Percentiles rank a stretch among this genome's conserved stretches.
Evolutionary conservation across 2,329 filamentous ascomycete genomes (phyloP).

Genomic region (Colletotrichum incanum): DNA sequence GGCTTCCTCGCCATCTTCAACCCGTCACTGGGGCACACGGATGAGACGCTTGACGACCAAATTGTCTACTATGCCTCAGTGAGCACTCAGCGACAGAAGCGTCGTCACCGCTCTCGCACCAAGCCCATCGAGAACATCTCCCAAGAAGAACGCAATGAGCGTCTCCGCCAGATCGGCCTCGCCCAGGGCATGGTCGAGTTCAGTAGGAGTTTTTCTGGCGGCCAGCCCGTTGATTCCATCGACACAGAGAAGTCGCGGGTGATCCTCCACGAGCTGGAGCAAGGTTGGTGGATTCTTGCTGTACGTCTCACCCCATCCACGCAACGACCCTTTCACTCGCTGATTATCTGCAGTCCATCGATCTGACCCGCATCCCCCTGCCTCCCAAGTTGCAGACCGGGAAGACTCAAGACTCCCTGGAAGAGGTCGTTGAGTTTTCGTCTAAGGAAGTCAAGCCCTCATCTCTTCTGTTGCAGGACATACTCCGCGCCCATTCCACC

Average conservation of each 20-base stretch:
- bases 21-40: constrained; percentile 78
- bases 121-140: constrained; percentile 62
- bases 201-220: constrained; percentile 87
- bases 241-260: constrained; percentile 93
- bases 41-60: constrained; percentile 79
- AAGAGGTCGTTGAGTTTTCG: constrained; percentile 81
- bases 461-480: constrained; percentile 82
- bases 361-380: constrained; percentile 81
- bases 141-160: constrained; percentile 84
- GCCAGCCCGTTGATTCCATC: constrained; percentile 83
- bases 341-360: constrained; percentile 74
- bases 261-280: constrained; percentile 88
- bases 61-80: constrained; percentile 93
- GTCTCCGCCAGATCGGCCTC: constrained; percentile 91
- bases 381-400: constrained; percentile 67
- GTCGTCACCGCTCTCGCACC: constrained; percentile 59
- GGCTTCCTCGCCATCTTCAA: constrained; percentile 97
- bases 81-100: constrained; percentile 57
- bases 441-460: constrained; percentile 91
- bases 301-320: constrained; percentile 65
- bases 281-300: constrained; percentile 95
- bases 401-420: constrained; percentile 57
- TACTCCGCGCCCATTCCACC: constrained; percentile 84
- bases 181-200: constrained; percentile 98
- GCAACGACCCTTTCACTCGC: not conserved